Evolutionary conservation across 2,329 filamentous ascomycete genomes (phyloP), one percentile per base, ranked within the genome.

Genomic region (Hypoxylon rubiginosum): DNA sequence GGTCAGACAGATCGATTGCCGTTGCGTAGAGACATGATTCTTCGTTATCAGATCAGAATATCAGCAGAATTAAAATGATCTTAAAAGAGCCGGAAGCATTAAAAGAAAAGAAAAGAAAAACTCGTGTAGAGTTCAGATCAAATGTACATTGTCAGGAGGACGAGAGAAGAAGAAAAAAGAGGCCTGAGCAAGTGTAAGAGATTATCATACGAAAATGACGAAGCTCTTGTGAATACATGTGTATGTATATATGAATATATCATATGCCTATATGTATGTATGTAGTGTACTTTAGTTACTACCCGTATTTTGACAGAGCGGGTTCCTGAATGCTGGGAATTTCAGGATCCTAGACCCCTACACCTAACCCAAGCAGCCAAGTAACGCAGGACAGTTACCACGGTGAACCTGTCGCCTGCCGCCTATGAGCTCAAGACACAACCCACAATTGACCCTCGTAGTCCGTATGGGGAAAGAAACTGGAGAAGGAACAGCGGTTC

Each of bases 311-410:
- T 64, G 46, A 58, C 60, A 57, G 48, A 34, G 32, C 32, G 32
- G 49, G 58, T 68, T 66, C 66, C 66, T 58, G 48, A 63, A 43
- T 21, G 49, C 62, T 66, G 62, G 62, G 62, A 68, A 68, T 66
- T 58, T 62, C 46, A 63, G 43, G 52, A 65, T 34, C 55, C 55
- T 43, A 24, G 19, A 46, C 55, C 58, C 58, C 46, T 57, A 61
- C 52, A 41, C 19, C 36, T 57, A 24, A 59, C 64, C 59, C 55
- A 58, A 52, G 52, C 63, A 55, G 46, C 46, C 50, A 28, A 60
- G 45, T 43, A 26, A 46, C 28, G 52, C 52, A 17, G 34, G 52
- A 60, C 52, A 58, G 59, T 64, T 53, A 51, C 46, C 32, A 39
- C 57, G n/a, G 48, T 48, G 59, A 36, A 4, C 10, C 21, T 24